Conservation (phyloP, 208 protist genomes). For the Trypanosoma melophagium region DNA sequence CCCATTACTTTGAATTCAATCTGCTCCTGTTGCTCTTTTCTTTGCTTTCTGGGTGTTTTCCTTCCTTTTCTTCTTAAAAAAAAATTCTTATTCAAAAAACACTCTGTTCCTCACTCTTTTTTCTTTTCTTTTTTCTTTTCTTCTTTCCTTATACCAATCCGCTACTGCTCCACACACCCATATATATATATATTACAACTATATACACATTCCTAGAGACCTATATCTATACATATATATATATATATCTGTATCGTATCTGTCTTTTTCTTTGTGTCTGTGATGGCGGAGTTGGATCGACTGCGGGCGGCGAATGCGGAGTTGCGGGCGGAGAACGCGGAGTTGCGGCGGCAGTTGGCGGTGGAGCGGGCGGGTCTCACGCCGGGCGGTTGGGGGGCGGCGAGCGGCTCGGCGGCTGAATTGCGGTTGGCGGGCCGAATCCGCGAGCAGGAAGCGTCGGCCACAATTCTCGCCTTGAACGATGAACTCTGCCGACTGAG, state of each 20-base stretch:
- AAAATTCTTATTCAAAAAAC: no score
- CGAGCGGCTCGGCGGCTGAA: no score
- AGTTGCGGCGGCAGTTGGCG: conserved; percentile 38
- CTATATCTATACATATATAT: no score
- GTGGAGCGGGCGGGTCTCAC: conserved; percentile 1
- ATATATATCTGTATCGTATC: no score
- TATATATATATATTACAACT: no score
- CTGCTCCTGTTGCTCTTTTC: background rate
- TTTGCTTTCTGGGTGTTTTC: no score
- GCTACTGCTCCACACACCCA: no score
- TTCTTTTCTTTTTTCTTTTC: conserved; percentile 24
- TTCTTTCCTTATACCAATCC: background rate
- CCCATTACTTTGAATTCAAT: conserved; percentile 2
- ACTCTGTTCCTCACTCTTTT: background rate
- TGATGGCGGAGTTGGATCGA: conserved; percentile 29
- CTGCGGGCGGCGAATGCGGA: conserved; percentile 32
- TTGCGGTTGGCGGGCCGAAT: conserved; percentile 24
- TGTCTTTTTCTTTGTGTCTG: no score
- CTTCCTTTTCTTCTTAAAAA: no score
- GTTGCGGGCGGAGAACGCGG: conserved; percentile 43
- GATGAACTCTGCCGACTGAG: conserved; percentile 60
- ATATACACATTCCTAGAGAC: no score
- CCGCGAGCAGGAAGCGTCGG: conserved; percentile 33
- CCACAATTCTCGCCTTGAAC: conserved; percentile 46
- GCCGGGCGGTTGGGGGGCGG: no score